Evolutionary conservation across 768 basidiomycete species (phyloP), one percentile per base, ranked within the genome.

Genomic region (Russula sp.): DNA sequence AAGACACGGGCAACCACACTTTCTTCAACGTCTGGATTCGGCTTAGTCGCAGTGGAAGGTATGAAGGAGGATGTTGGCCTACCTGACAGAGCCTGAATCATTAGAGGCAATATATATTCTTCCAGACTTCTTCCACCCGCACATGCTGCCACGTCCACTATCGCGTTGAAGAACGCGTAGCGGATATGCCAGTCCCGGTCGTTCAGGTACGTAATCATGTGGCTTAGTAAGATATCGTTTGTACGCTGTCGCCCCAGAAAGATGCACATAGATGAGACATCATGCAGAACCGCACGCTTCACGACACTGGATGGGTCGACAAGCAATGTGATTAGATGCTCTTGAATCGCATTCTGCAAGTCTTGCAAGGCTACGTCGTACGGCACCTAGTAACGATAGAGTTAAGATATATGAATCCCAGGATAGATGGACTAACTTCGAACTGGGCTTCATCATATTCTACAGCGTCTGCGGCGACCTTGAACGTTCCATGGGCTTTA

Each of bases 51-150:
- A 22, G 57, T 46, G 34, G 24, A 28, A 11, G 9, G 7, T n/a
- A 53, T 63, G 24, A 36, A 46, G 34, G 46, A 57, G 22, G 16
- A 56, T 18, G 20, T 16, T 50, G 7, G 52, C 55, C 28, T 28
- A 94, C 96, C 96, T 58, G 93, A 94, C 30, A 99, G 76, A 0
- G 95, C 94, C 70, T 98, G 95, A 5, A 94, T 84, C 92, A 98
- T 94, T 63, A 99, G 75, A 0, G 97, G 97, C n/a, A 97, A 73
- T 58, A 98, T 96, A 70, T 98, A 98, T 70, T 98, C 94, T 72
- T 98, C 97, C 69, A 98, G 72, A 68, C 92, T 95, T 63, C 88
- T 79, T 34, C 90, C 89, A 1, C 95, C 95, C 3, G 95, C 92
- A 76, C 92, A 96, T 0, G 90, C 91, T 6, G 95, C 95, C 1